A percentile compares a stretch with the other conserved stretches of the same genome.
phyloP scores from a whole-genome alignment of 768 basidiomycete species.

The Russula ochroleuca region DNA sequence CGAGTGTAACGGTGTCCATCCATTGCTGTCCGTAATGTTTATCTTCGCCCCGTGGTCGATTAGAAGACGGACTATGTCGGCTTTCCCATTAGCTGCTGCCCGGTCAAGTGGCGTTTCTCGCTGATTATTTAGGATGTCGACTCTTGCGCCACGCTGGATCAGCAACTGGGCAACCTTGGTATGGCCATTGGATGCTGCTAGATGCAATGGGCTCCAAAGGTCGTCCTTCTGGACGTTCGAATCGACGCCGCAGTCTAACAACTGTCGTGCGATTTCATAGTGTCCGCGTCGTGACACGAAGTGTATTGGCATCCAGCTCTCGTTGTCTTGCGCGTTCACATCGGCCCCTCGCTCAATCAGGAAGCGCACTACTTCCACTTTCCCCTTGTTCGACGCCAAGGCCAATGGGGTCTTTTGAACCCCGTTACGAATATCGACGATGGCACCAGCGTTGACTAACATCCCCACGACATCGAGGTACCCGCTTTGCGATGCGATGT shows the following conservation, averaged over 20 bases:
- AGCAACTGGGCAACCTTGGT: neutral
- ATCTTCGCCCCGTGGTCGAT: constrained; percentile 12
- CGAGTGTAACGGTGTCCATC: constrained; percentile 6
- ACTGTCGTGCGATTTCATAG: neutral
- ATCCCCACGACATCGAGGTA: neutral
- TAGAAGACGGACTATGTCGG: neutral
- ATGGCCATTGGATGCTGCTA: neutral
- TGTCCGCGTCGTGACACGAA: neutral
- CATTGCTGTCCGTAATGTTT: neutral
- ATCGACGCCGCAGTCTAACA: neutral
- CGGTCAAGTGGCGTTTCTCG: constrained; percentile 7
- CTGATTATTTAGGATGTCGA: neutral
- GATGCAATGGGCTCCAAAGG: neutral
- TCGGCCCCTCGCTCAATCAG: constrained; percentile 6
- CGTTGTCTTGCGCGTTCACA: neutral
- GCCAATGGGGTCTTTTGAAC: neutral
- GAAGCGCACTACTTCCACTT: constrained; percentile 5
- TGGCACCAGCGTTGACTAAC: neutral
- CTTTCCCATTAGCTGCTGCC: neutral
- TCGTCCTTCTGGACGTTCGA: neutral
- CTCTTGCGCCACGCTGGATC: neutral
- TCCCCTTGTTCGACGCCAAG: neutral
- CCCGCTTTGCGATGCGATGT: neutral
- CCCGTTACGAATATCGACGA: neutral
- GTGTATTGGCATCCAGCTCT: neutral